These are phyloP conservation scores for Danielozyma ontarioensis DNA, from an alignment of 805 yeast genomes.

Conservation along the genomic window DNA sequence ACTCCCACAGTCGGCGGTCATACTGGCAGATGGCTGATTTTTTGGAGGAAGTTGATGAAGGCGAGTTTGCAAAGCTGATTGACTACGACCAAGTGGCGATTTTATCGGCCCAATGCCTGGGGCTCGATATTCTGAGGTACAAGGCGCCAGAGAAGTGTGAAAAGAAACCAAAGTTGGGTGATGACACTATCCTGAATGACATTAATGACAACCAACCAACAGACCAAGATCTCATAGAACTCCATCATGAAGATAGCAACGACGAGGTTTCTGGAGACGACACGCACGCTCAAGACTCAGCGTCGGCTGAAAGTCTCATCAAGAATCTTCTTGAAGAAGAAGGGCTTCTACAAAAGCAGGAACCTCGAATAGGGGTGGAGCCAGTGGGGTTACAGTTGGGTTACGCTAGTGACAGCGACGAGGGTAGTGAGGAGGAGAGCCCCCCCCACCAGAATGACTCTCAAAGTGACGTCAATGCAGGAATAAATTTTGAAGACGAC, in stretches of 20 bases:
- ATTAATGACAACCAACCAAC: too few species aligned
- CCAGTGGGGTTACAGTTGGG: conserved; percentile 1
- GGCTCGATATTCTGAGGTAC: too few species aligned
- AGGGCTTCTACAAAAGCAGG: conserved; percentile 9
- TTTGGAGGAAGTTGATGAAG: conserved; percentile 2
- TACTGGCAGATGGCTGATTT: conserved; percentile 33
- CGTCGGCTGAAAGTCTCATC: too few species aligned
- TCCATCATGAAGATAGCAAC: conserved; percentile 4
- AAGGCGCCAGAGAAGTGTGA: too few species aligned
- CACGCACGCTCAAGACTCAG: conserved; percentile 6
- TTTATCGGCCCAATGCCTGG: conserved; percentile 22
- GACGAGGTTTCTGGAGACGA: conserved; percentile 7
- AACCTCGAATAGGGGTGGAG: conserved; percentile 2
- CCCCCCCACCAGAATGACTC: too few species aligned
- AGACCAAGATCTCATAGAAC: too few species aligned
- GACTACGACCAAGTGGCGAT: conserved; percentile 25
- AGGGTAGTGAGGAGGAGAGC: too few species aligned
- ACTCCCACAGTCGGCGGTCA: conserved; percentile 12
- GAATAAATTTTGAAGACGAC: too few species aligned
- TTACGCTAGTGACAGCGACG: conserved; percentile 6
- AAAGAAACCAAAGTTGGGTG: too few species aligned
- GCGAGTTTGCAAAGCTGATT: conserved; percentile 15
- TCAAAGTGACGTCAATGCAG: too few species aligned
- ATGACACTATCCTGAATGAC: too few species aligned
- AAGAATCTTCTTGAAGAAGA: conserved; percentile 14